phyloP scores from a whole-genome alignment of 2,329 filamentous ascomycete species.

The Xylaria sp. region DNA sequence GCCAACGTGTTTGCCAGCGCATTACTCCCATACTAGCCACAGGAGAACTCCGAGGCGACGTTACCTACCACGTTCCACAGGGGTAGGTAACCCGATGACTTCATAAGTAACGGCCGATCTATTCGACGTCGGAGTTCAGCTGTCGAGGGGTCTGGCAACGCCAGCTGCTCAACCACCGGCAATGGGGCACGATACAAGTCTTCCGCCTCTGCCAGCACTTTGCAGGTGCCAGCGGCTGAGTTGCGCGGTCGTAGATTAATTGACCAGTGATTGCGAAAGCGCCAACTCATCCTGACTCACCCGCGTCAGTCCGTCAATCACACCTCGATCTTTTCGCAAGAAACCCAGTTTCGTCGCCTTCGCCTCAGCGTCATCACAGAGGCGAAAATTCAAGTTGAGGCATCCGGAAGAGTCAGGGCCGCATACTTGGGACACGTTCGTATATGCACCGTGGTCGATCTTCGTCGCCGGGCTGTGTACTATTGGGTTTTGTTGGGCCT shows the following conservation, averaged over 20 bases:
- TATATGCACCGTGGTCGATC: conserved; percentile 19
- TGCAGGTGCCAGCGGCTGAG: conserved; percentile 2
- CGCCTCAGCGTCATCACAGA: conserved; percentile 8
- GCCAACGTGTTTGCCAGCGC: conserved; percentile 27
- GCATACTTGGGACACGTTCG: conserved; percentile 18
- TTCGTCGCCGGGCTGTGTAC: conserved; percentile 5
- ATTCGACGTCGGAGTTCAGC: conserved; percentile 1
- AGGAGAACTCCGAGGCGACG: conserved; percentile 24
- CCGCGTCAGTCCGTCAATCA: conserved; percentile 1
- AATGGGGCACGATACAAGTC: too few relatives aligned
- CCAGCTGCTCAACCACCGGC: conserved; percentile 3
- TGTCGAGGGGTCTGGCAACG: neutral
- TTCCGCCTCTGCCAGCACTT: neutral
- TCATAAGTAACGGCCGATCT: conserved; percentile 25
- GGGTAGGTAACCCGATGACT: conserved; percentile 25
- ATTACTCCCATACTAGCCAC: conserved; percentile 28
- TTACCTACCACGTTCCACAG: conserved; percentile 29
- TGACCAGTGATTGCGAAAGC: conserved; percentile 5
- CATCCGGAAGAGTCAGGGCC: neutral
- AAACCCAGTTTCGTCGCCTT: neutral
- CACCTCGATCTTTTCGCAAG: neutral
- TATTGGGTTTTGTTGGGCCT: conserved; percentile 31
- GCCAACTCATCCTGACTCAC: conserved; percentile 38
- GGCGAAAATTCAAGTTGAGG: neutral
- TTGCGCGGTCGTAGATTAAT: neutral